Evolutionary conservation across 495 filamentous ascomycete genomes (phyloP).

Genomic region (Apodospora peruviana): DNA sequence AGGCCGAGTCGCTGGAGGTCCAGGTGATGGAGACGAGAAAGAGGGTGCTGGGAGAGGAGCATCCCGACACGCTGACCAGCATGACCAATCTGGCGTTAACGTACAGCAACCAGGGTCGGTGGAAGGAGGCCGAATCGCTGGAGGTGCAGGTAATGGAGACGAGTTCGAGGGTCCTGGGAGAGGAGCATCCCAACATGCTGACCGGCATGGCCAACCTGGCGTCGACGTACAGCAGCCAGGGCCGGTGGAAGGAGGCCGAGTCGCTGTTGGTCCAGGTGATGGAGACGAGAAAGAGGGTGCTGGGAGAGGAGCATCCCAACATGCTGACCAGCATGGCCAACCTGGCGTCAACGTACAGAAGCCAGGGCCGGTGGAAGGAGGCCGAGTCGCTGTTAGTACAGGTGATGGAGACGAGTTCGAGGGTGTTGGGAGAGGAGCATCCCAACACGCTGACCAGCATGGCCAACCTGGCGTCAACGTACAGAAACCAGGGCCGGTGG

Average conservation of each 20-base stretch:
- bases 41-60: conserved; percentile 29
- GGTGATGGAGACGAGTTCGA: conserved; percentile 26
- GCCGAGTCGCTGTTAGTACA: conserved; percentile 10
- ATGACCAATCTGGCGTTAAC: conserved; percentile 36
- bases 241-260: conserved; percentile 27
- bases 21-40: conserved; percentile 28
- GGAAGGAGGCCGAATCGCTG: conserved; percentile 1
- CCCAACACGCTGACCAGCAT: conserved; percentile 36
- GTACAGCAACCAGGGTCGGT: conserved; percentile 3
- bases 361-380: not conserved
- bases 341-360: conserved; percentile 25
- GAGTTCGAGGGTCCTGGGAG: conserved; percentile 6
- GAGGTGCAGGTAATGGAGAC: conserved; percentile 18
- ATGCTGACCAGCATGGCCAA: conserved; percentile 37
- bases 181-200: conserved; percentile 8
- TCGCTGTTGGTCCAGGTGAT: conserved; percentile 22
- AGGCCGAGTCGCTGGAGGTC: conserved; percentile 27
- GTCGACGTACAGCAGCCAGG: conserved; percentile 5
- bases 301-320: conserved; percentile 35
- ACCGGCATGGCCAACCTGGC: conserved; percentile 14
- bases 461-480: conserved; percentile 31
- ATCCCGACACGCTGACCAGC: conserved; percentile 35
- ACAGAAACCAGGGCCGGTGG: not conserved
- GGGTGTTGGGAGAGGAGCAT: conserved; percentile 32
- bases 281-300: conserved; percentile 21